Conservation (phyloP, 2,329 filamentous ascomycete genomes). For the Neonectria coccinea region DNA sequence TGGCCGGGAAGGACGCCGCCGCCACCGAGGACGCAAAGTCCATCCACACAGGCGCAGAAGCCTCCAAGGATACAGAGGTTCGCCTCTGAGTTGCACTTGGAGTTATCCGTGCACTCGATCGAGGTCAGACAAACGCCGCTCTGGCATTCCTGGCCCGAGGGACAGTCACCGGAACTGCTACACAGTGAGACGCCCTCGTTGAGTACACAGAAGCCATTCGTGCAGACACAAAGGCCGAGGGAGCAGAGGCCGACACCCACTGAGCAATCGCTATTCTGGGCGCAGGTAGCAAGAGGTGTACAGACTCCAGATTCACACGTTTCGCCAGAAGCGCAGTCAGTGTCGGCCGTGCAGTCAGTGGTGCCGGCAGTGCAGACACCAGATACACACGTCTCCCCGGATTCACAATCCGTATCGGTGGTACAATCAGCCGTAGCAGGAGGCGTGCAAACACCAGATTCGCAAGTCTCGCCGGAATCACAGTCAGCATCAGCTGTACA, state of each 20-base stretch:
- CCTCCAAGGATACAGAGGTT: conserved; percentile 13
- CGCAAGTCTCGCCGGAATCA: not conserved
- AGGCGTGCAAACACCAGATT: conserved; percentile 3
- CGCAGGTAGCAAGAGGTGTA: conserved; percentile 1
- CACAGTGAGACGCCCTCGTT: not conserved
- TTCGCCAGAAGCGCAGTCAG: conserved; percentile 1
- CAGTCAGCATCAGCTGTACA: not conserved
- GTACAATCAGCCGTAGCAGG: not conserved
- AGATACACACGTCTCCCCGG: not conserved
- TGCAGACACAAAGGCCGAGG: conserved; percentile 12
- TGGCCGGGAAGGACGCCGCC: not conserved
- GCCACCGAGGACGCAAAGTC: conserved; percentile 6
- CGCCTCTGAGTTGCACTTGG: not conserved
- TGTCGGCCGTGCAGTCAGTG: not conserved
- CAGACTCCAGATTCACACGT: not conserved
- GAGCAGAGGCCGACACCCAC: conserved; percentile 6
- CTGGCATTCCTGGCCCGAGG: conserved; percentile 4
- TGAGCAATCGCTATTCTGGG: conserved; percentile 14
- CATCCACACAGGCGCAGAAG: conserved; percentile 11
- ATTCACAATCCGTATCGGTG: not conserved
- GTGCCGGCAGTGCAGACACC: not conserved
- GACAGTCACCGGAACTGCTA: not conserved
- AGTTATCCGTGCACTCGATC: conserved; percentile 1
- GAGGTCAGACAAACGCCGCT: conserved; percentile 6
- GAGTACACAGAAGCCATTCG: conserved; percentile 7